phyloP scores from a whole-genome alignment of 73 alveolate species.

The Paramecium primaurelia region DNA sequence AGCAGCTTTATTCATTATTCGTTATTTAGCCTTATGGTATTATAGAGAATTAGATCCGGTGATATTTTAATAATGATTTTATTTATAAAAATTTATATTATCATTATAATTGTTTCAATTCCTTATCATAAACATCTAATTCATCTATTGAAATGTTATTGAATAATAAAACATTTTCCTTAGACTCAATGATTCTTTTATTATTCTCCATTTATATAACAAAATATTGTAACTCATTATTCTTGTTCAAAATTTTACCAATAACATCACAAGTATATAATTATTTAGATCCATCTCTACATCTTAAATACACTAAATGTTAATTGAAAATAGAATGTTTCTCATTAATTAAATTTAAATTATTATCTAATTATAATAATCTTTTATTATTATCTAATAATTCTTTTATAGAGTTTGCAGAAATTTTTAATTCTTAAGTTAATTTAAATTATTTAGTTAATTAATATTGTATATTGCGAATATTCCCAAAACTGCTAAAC shows the following conservation, averaged over 20 bases:
- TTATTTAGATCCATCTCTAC: neutral
- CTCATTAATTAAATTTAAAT: neutral
- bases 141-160: neutral
- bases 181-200: neutral
- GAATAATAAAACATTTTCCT: neutral
- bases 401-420: neutral
- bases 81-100: neutral
- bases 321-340: neutral
- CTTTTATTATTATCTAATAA: neutral
- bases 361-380: neutral
- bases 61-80: neutral
- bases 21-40: constrained; percentile 35
- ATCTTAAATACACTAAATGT: neutral
- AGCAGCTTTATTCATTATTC: neutral
- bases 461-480: neutral
- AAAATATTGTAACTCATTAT: neutral
- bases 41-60: neutral
- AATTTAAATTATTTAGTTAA: neutral
- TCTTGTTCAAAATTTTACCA: neutral
- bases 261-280: neutral
- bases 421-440: neutral
- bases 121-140: neutral
- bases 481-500: neutral
- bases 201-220: neutral
- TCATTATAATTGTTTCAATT: neutral